Evolutionary conservation across 495 filamentous ascomycete species (phyloP).

Genomic region (Lentithecium fluviatile): DNA sequence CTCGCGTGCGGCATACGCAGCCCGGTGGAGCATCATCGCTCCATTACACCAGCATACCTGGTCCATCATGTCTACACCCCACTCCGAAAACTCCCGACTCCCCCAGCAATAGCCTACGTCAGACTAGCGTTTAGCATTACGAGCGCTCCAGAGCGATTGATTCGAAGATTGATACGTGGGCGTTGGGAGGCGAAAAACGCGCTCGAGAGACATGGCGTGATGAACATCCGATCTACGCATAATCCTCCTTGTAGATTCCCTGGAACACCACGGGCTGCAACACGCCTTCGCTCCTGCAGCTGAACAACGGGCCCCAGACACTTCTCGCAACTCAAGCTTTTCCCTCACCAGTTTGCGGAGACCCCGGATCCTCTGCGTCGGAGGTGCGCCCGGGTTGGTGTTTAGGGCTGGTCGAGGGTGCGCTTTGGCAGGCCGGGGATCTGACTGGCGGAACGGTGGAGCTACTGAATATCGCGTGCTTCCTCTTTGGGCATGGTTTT

Average conservation of each 20-base stretch:
- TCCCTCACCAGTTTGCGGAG: slow-evolving; percentile 1
- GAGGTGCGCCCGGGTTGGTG: neutral
- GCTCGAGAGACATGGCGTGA: neutral
- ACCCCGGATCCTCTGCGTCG: slow-evolving; percentile 1
- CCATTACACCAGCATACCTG: neutral
- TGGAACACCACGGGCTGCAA: too few relatives aligned
- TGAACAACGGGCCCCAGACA: neutral
- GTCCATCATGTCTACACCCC: neutral
- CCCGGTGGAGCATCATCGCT: neutral
- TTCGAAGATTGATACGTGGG: too few relatives aligned
- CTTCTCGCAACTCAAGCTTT: neutral
- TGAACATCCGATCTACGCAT: neutral
- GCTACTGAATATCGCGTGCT: neutral
- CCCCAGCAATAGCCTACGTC: neutral
- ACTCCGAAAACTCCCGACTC: slow-evolving; percentile 5
- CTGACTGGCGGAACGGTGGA: neutral
- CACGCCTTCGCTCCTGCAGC: neutral
- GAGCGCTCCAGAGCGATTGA: neutral
- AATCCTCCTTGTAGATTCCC: too few relatives aligned
- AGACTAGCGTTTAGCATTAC: neutral
- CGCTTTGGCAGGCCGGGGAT: too few relatives aligned
- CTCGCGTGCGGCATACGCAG: neutral
- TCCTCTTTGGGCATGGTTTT: neutral
- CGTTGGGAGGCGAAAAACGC: neutral
- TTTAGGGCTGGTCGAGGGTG: neutral